Evolutionary conservation across 495 filamentous ascomycete species (phyloP).

Genomic region (Pseudevernia furfuracea): DNA sequence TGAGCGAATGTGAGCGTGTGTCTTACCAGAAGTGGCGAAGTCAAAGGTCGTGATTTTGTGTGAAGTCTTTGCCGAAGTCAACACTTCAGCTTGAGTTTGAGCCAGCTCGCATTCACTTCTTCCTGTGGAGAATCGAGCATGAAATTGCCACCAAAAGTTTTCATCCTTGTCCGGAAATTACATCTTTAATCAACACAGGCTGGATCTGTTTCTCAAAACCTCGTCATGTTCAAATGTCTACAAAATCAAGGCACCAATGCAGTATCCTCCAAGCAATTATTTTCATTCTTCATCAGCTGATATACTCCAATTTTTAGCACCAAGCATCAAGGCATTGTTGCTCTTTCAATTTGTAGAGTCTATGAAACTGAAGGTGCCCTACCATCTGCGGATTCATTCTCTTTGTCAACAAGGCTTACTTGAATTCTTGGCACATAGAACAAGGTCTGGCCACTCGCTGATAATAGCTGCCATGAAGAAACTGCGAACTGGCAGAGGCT

Average conservation of each 20-base stretch:
- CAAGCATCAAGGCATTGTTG: not conserved
- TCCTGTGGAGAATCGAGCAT: not conserved
- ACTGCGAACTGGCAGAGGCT: not conserved
- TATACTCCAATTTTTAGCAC: not conserved
- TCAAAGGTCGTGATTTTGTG: not conserved
- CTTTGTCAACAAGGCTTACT: not conserved
- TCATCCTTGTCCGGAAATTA: not conserved
- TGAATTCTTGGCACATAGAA: not conserved
- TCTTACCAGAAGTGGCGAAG: not conserved
- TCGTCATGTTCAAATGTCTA: not conserved
- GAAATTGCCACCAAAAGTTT: not conserved
- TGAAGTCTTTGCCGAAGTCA: not conserved
- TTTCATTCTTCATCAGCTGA: not conserved
- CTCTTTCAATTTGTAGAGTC: not conserved
- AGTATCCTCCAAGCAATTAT: not conserved
- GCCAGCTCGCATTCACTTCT: not conserved
- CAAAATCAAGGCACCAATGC: not conserved
- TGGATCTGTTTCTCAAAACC: not conserved
- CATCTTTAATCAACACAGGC: not conserved
- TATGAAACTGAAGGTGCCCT: not conserved
- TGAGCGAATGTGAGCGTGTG: not conserved
- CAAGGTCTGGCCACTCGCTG: not conserved
- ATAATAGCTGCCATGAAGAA: not conserved
- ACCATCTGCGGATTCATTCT: not conserved
- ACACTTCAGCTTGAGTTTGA: not conserved